Evolutionary conservation across 1,139 yeast species (phyloP), one percentile per base, ranked within the genome.

Genomic region (Zhuliangozyma parablackwelliae): DNA sequence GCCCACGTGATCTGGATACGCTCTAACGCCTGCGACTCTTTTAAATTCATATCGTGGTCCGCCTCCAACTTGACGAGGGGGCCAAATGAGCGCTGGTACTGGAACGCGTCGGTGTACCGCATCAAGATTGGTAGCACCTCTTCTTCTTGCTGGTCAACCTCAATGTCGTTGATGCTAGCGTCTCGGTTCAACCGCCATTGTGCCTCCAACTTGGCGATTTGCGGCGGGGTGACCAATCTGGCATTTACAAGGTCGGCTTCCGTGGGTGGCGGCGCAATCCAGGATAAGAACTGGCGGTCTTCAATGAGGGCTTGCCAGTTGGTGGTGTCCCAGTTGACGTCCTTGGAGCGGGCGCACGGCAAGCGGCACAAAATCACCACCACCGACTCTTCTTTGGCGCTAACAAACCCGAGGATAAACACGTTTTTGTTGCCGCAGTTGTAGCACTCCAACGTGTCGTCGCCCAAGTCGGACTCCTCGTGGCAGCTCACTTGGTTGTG

Each of bases 291-390:
- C 44, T 79, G 81, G 29, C 95, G 70, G 46, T 87, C 84, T 45
- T 84, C 94, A 41, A 90, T 86, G 41, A 90, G 64, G 0, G 96
- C 77, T 51, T 83, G 89, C 97, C 97, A 90, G 45, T 84, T 85
- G 29, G 73, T 75, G 1, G 94, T 82, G 53, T 88, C 96, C 97
- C 97, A 90, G 49, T 82, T 80, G 9, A 70, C 59, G 52, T 85
- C 86, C 46, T 80, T 80, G 3, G 78, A 65, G 51, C 81, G 88
- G 1, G 96, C 88, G 60, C 97, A 90, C 0, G 97, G 97, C 41
- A 87, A 70, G 40, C 97, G 78, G 62, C 97, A 90, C 34, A 90
- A 64, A 31, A 89, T 74, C 8, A 90, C 96, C 46, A 90, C 92
- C 33, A 88, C 90, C 5, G 90, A 82, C 49, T 87, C 95, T 43